Evolutionary conservation across 176 grass and related monocot genomes (phyloP).

Genomic region (Phoenix roebelenii): DNA sequence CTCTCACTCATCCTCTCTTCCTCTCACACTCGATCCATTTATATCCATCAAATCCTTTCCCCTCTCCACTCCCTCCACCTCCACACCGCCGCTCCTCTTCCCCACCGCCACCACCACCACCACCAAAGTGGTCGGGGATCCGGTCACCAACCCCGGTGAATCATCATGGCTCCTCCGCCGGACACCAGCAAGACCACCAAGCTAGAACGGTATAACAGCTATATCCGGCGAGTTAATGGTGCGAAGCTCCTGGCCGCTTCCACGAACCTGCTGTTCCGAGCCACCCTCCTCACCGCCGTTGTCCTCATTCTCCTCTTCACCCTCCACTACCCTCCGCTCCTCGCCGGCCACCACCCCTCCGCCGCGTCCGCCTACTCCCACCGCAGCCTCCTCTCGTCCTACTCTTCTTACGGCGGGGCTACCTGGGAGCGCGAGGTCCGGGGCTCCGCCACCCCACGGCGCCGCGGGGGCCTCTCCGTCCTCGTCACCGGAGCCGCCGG

Average conservation of each 20-base stretch:
- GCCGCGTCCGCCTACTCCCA: neutral
- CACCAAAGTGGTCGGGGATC: neutral
- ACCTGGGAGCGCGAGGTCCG: slow-evolving; percentile 7
- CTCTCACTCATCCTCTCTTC: neutral
- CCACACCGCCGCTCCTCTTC: too few relatives aligned
- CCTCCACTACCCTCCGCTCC: slow-evolving; percentile 6
- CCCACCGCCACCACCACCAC: neutral
- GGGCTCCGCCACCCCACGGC: slow-evolving; percentile 1
- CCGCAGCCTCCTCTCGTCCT: slow-evolving; percentile 5
- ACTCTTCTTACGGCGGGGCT: neutral
- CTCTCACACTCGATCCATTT: neutral
- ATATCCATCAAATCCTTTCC: neutral
- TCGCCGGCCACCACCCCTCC: neutral
- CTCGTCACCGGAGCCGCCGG: slow-evolving; percentile 6
- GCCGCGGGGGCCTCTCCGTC: neutral
- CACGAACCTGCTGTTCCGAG: slow-evolving; percentile 3
- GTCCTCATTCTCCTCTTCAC: slow-evolving; percentile 7
- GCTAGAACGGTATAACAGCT: slow-evolving; percentile 7
- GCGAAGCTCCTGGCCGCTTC: slow-evolving; percentile 1
- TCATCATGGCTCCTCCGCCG: neutral
- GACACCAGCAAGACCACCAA: slow-evolving; percentile 7
- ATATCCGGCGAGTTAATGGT: slow-evolving; percentile 1
- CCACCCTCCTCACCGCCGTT: neutral
- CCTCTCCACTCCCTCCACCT: neutral
- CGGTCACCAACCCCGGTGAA: neutral